These are phyloP conservation scores for Coniochaeta prunicola DNA, from an alignment of 2,329 filamentous ascomycete genomes.

Conservation along the genomic window DNA sequence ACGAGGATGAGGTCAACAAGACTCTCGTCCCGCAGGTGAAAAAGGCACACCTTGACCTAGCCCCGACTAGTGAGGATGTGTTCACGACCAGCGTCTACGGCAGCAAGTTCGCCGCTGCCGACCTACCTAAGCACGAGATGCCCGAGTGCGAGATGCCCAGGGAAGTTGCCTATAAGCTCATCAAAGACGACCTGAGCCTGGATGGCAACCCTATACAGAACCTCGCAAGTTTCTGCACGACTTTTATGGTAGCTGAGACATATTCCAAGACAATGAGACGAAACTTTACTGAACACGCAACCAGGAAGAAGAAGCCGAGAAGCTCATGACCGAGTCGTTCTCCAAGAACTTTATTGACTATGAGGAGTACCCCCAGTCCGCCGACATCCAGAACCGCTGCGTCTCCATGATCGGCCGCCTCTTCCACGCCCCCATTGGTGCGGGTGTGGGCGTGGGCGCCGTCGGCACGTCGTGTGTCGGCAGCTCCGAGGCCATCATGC, in stretches of 20 bases:
- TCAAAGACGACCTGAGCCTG: slow-evolving; percentile 86
- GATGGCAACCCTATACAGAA: slow-evolving; percentile 88
- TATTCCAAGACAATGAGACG: slow-evolving; percentile 10
- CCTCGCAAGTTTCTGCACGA: slow-evolving; percentile 88
- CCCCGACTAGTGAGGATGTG: slow-evolving; percentile 41
- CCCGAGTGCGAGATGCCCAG: slow-evolving; percentile 85
- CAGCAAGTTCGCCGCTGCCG: slow-evolving; percentile 71
- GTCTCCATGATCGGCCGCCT: slow-evolving; percentile 85
- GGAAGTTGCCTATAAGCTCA: slow-evolving; percentile 92
- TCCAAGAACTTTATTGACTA: slow-evolving; percentile 95
- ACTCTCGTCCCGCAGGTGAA: slow-evolving; percentile 27
- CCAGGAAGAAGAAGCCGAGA: slow-evolving; percentile 88
- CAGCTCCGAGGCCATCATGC: slow-evolving; percentile 83
- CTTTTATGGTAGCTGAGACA: slow-evolving; percentile 69
- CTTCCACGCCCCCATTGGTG: slow-evolving; percentile 65
- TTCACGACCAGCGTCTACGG: slow-evolving; percentile 82
- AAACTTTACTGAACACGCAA: not conserved
- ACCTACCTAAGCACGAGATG: slow-evolving; percentile 79
- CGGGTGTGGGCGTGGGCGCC: slow-evolving; percentile 37
- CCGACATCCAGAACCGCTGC: slow-evolving; percentile 86
- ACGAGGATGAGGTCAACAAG: slow-evolving; percentile 19
- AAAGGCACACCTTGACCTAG: slow-evolving; percentile 38
- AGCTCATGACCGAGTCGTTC: slow-evolving; percentile 88
- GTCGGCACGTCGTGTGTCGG: slow-evolving; percentile 87
- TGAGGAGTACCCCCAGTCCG: slow-evolving; percentile 74